phyloP scores from a whole-genome alignment of 73 alveolate genomes.

The Tetrahymena thermophila region DNA sequence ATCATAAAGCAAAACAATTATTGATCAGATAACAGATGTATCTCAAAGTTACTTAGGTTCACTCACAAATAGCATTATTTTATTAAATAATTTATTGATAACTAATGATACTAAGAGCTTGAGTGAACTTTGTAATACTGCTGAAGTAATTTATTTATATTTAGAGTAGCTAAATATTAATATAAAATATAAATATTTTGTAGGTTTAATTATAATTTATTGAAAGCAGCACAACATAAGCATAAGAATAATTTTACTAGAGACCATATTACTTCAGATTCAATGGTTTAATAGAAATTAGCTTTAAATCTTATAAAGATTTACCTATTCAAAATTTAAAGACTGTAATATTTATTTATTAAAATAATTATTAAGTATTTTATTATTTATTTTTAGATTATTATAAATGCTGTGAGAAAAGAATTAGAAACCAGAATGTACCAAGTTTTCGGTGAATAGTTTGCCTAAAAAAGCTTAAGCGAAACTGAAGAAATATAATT shows the following conservation, averaged over 20 bases:
- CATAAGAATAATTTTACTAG: neutral
- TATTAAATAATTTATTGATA: neutral
- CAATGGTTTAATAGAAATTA: neutral
- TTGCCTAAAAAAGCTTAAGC: neutral
- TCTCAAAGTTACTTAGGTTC: neutral
- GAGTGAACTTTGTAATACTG: neutral
- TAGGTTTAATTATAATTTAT: neutral
- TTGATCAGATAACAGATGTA: neutral
- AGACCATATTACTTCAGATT: neutral
- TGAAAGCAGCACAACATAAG: neutral
- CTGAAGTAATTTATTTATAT: neutral
- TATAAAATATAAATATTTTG: neutral
- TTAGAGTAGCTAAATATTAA: neutral
- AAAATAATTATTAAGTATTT: neutral
- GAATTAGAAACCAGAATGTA: neutral
- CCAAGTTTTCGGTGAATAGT: neutral
- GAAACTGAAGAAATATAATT: neutral
- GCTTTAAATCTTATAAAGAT: neutral
- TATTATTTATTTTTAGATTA: neutral
- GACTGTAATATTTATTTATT: neutral
- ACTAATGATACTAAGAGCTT: neutral
- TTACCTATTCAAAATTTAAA: neutral
- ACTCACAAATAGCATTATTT: neutral
- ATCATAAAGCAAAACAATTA: neutral
- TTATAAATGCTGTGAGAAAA: neutral